Base-by-base conservation (phyloP, 2,329 filamentous ascomycete species). In the Diaporthe citriasiana region DNA sequence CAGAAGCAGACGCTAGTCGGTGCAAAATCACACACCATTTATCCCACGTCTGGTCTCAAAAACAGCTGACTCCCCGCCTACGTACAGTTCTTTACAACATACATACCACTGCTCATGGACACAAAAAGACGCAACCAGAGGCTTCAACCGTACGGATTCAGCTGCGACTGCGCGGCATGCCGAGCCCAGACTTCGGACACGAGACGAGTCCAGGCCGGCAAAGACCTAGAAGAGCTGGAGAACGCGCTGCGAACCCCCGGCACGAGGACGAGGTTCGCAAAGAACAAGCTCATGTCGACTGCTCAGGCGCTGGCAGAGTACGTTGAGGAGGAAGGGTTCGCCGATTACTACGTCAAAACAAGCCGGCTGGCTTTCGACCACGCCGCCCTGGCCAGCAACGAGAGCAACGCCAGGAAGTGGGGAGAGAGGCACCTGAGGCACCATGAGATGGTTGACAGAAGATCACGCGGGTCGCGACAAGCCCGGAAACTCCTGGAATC, bases 321-420 rank as follows among this genome's bases (percentile, higher is more conserved):
- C 90, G 71, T 78, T 27, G 69, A 71, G 12, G 57, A 63, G 4
- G 63, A 74, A 19, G 77, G 76, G 0, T 75, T 78, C 30, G 74
- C 73, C 22, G 77, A 78, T 65, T 78, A 78, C 51, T 66, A 68
- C 45, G 76, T 74, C 38, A 73, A 68, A 27, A 77, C 76, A 22
- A 77, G 74, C 57, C 71, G 60, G 19, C 42, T 78, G 38, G 77
- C 73, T 3, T 70, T 75, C 38, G 72, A 77, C 35, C 72, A 71
- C 51, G 68, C 76, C 4, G 42, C 47, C 42, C 50, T 57, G n/a
- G 72, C 71, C 1, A n/a, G 45, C 13, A 71, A 74, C n/a, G 25
- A 35, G 10, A 50, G n/a, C 25, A 71, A 45, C 30, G 68, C 68
- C 19, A 71, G 57, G 42, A 38, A 22, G 35, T 73, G 72, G 72